Conservation (phyloP, 768 basidiomycete genomes). For the Suillus discolor region DNA sequence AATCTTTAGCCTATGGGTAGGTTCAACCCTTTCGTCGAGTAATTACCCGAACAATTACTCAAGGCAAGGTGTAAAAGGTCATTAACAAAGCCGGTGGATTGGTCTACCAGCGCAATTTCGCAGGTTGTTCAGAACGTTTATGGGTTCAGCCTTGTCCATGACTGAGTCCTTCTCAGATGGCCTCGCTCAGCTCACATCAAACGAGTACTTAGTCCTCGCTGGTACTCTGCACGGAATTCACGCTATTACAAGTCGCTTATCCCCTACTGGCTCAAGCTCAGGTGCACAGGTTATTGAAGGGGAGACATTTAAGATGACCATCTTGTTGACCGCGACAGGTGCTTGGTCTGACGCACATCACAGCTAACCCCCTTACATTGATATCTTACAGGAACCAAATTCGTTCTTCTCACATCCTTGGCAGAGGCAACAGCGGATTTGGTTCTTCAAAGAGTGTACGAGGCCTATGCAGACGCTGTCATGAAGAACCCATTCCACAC, state of each 20-base stretch:
- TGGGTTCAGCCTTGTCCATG: neutral
- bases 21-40: conserved; percentile 17
- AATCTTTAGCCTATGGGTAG: conserved; percentile 82
- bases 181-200: conserved; percentile 87
- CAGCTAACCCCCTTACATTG: neutral
- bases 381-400: conserved; percentile 78
- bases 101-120: conserved; percentile 90
- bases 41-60: neutral
- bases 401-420: conserved; percentile 87
- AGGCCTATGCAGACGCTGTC: conserved; percentile 90
- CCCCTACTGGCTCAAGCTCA: conserved; percentile 79
- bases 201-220: conserved; percentile 94
- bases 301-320: conserved; percentile 93
- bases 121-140: conserved; percentile 52
- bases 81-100: conserved; percentile 99
- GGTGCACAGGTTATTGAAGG: conserved; percentile 96
- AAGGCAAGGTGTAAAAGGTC: conserved; percentile 51
- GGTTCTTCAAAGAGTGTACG: conserved; percentile 85
- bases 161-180: conserved; percentile 59
- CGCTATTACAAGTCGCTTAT: conserved; percentile 93
- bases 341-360: neutral
- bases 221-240: conserved; percentile 98
- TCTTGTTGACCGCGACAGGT: conserved; percentile 92
- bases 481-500: conserved; percentile 99
- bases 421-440: conserved; percentile 69